Conservation (phyloP, 371 early-diverging fungal genomes). For the Cokeromyces recurvatus region DNA sequence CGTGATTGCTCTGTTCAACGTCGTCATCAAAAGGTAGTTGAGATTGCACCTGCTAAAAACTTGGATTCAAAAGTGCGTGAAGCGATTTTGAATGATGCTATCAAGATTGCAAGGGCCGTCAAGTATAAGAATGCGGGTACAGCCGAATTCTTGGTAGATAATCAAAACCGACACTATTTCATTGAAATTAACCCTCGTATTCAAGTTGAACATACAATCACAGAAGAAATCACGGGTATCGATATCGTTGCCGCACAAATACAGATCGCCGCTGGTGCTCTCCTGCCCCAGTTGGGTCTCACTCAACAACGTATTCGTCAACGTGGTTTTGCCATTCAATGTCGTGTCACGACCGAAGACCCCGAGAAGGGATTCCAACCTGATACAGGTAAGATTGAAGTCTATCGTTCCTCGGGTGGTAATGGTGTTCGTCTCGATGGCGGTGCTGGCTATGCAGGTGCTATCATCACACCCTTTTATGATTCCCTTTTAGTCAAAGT, state of each 20-base stretch:
- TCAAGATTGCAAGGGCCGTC: constrained; percentile 82
- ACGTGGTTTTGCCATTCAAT: constrained; percentile 89
- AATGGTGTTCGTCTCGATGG: constrained; percentile 91
- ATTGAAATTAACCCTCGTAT: constrained; percentile 95
- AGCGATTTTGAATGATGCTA: constrained; percentile 80
- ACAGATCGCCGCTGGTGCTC: constrained; percentile 84
- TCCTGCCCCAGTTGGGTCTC: constrained; percentile 70
- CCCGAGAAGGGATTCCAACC: constrained; percentile 88
- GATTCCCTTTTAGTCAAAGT: constrained; percentile 95
- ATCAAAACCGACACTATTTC: constrained; percentile 84
- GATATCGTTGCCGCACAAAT: constrained; percentile 91
- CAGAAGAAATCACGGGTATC: constrained; percentile 93
- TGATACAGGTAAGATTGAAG: constrained; percentile 89
- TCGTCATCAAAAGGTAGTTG: constrained; percentile 96
- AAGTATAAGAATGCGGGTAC: constrained; percentile 95
- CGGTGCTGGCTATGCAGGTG: constrained; percentile 82
- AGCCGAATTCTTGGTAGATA: constrained; percentile 94
- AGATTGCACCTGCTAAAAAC: constrained; percentile 85
- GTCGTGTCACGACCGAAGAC: constrained; percentile 94
- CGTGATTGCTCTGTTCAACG: constrained; percentile 98
- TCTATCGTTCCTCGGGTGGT: constrained; percentile 83
- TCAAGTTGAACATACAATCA: constrained; percentile 89
- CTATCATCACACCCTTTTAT: constrained; percentile 88
- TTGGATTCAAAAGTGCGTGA: constrained; percentile 62
- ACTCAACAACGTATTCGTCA: constrained; percentile 72